Evolutionary conservation across 805 yeast species (phyloP).

Genomic region (Wickerhamomyces ciferrii): DNA sequence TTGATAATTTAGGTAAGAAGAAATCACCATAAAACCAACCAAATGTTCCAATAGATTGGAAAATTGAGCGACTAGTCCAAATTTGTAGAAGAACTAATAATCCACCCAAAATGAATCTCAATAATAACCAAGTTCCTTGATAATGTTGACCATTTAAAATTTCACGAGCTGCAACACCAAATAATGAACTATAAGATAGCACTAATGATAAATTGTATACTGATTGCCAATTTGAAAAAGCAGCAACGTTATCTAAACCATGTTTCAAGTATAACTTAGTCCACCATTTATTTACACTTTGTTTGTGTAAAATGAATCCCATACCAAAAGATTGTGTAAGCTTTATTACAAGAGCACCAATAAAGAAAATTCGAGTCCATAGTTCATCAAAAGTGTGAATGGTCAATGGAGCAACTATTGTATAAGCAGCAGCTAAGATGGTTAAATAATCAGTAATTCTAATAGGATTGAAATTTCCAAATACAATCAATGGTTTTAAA

Average conservation of each 20-base stretch:
- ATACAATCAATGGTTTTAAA: constrained; percentile 54
- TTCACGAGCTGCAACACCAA: constrained; percentile 30
- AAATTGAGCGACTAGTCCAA: constrained; percentile 66
- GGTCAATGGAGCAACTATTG: constrained; percentile 36
- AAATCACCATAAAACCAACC: constrained; percentile 94
- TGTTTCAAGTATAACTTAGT: constrained; percentile 60
- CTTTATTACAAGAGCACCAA: constrained; percentile 38
- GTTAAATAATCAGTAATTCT: constrained; percentile 61
- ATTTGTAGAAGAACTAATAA: constrained; percentile 53
- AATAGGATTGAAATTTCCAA: constrained; percentile 56
- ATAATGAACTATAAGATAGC: constrained; percentile 51
- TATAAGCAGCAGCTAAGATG: constrained; percentile 33
- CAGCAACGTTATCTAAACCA: constrained; percentile 58
- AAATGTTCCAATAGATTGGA: constrained; percentile 69
- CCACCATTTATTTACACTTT: constrained; percentile 56
- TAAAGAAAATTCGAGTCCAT: constrained; percentile 22
- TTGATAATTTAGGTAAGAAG: constrained; percentile 52
- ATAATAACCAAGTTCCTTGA: constrained; percentile 36
- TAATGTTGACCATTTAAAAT: constrained; percentile 21
- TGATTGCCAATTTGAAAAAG: constrained; percentile 70
- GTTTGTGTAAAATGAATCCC: constrained; percentile 47
- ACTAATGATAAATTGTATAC: constrained; percentile 48
- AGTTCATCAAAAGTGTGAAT: constrained; percentile 21
- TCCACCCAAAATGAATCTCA: constrained; percentile 54
- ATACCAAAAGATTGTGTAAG: constrained; percentile 45